These are phyloP conservation scores for Schizopora paradoxa DNA, from an alignment of 1,284 basidiomycete species.

Conservation along the genomic window DNA sequence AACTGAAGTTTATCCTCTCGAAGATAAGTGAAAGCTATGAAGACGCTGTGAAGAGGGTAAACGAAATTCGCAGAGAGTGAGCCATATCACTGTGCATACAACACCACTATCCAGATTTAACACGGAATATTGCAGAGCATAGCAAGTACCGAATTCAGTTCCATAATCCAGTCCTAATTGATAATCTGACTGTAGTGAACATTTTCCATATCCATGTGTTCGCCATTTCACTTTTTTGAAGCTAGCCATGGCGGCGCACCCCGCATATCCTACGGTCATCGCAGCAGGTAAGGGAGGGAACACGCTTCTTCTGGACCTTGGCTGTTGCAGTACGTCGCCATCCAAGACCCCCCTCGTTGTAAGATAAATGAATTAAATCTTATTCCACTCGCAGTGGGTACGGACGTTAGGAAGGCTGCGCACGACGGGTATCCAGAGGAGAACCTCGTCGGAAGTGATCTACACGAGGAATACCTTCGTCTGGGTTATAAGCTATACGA, in stretches of 20 bases:
- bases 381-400: constrained; percentile 17
- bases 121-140: too few relatives aligned
- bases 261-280: background rate
- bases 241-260: background rate
- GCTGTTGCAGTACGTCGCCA: constrained; percentile 1
- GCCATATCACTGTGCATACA: too few relatives aligned
- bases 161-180: too few relatives aligned
- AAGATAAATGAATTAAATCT: background rate
- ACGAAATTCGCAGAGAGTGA: too few relatives aligned
- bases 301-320: background rate
- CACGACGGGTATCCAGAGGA: constrained; percentile 21
- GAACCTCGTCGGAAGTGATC: constrained; percentile 19
- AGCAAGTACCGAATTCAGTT: too few relatives aligned
- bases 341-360: background rate
- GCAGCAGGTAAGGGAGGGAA: background rate
- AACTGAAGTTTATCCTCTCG: too few relatives aligned
- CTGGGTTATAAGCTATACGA: constrained; percentile 1
- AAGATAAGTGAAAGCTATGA: too few relatives aligned
- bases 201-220: background rate
- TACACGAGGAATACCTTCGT: background rate
- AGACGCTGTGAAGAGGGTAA: too few relatives aligned
- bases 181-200: too few relatives aligned
- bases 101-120: too few relatives aligned
- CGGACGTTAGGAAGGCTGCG: constrained; percentile 20
- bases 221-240: background rate